These are phyloP conservation scores for Leccinum subgranulosum DNA, from an alignment of 768 basidiomycete genomes.

Conservation along the genomic window DNA sequence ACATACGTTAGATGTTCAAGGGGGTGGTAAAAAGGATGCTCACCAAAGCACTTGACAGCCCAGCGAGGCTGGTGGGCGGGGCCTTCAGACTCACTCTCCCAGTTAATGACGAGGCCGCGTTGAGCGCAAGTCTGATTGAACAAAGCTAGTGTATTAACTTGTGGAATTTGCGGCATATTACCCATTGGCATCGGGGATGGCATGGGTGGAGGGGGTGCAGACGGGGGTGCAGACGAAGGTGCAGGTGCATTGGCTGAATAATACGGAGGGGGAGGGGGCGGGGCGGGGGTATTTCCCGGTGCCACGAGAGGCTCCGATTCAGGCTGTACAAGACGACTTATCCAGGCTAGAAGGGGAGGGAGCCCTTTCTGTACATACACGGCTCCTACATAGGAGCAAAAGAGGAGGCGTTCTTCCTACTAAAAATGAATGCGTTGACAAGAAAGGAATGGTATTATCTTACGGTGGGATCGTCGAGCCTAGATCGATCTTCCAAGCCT, in stretches of 20 bases:
- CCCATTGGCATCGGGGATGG: slow-evolving; percentile 12
- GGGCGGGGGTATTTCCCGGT: slow-evolving; percentile 15
- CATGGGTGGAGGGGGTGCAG: slow-evolving; percentile 24
- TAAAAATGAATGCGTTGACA: slow-evolving; percentile 3
- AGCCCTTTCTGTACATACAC: slow-evolving; percentile 57
- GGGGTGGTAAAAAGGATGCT: slow-evolving; percentile 17
- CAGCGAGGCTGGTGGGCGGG: slow-evolving; percentile 56
- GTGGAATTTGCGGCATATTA: slow-evolving; percentile 26
- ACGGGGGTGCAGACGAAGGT: slow-evolving; percentile 11
- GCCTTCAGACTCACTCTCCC: slow-evolving; percentile 45
- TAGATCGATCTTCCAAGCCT: slow-evolving; percentile 35
- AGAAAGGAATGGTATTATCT: not conserved
- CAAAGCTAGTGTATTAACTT: slow-evolving; percentile 41
- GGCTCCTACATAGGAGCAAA: slow-evolving; percentile 65
- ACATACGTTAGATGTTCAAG: slow-evolving; percentile 1
- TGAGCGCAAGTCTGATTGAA: slow-evolving; percentile 55
- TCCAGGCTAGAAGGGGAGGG: slow-evolving; percentile 50
- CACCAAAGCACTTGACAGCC: slow-evolving; percentile 53
- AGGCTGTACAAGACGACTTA: slow-evolving; percentile 55
- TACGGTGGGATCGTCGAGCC: slow-evolving; percentile 39
- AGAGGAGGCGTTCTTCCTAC: slow-evolving; percentile 56
- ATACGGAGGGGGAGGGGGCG: slow-evolving; percentile 28
- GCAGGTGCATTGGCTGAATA: slow-evolving; percentile 13
- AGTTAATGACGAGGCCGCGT: slow-evolving; percentile 42
- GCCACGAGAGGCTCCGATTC: slow-evolving; percentile 25